These are phyloP conservation scores for Rhizoctonia solani DNA, from an alignment of 1,284 basidiomycete species.

Conservation along the genomic window DNA sequence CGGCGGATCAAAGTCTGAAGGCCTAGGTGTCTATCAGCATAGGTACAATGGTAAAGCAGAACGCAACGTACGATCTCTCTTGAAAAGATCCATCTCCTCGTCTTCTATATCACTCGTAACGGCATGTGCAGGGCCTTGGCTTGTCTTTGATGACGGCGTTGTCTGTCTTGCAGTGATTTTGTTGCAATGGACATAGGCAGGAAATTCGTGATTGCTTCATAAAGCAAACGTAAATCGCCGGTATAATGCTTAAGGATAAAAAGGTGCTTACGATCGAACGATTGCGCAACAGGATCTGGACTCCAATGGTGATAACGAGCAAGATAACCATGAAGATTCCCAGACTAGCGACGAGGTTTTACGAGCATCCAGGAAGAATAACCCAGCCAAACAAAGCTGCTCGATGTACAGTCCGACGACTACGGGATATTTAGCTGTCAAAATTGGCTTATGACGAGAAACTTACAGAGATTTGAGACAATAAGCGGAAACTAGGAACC, in stretches of 20 bases:
- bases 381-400: conserved; percentile 37
- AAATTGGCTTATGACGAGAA: neutral
- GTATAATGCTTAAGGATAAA: no score
- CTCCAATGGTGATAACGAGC: conserved; percentile 32
- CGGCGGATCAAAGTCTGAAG: conserved; percentile 33
- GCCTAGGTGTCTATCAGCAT: neutral
- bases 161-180: conserved; percentile 34
- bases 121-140: neutral
- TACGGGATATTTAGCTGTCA: neutral
- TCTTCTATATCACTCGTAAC: neutral
- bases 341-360: conserved; percentile 28
- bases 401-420: conserved; percentile 39
- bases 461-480: conserved; percentile 36
- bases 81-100: conserved; percentile 36
- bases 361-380: conserved; percentile 38
- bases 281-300: conserved; percentile 34
- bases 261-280: conserved; percentile 32
- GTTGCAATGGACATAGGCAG: conserved; percentile 35
- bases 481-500: conserved; percentile 34
- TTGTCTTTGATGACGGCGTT: conserved; percentile 20
- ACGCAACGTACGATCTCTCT: conserved; percentile 32
- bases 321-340: conserved; percentile 36
- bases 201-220: conserved; percentile 33
- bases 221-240: neutral
- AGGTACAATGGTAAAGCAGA: neutral